These are phyloP conservation scores for Annona cherimola DNA, from an alignment of 164 flowering plant species.

Conservation along the genomic window DNA sequence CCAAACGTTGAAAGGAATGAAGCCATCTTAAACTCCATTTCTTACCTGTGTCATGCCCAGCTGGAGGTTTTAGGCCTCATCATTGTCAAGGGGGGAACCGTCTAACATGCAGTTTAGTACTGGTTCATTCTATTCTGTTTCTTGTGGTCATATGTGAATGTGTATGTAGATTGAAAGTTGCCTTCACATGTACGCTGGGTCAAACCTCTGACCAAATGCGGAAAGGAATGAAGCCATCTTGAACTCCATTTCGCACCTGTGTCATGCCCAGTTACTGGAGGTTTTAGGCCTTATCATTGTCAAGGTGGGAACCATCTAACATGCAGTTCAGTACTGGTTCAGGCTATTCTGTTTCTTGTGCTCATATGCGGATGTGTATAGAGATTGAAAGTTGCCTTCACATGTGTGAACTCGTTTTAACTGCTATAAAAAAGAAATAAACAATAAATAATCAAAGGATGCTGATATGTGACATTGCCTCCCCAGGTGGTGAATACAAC, in stretches of 20 bases:
- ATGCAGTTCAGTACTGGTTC: background rate
- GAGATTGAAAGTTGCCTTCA: background rate
- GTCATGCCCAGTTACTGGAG: background rate
- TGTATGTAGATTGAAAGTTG: background rate
- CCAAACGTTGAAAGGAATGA: background rate
- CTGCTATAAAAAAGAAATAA: too few relatives aligned
- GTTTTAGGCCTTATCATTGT: background rate
- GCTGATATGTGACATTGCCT: background rate
- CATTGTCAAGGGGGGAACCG: background rate
- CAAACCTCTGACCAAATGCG: background rate
- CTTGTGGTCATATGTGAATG: background rate
- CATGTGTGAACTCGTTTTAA: background rate
- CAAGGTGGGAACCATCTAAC: background rate
- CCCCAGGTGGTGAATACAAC: conserved; percentile 84
- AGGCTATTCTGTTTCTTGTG: background rate
- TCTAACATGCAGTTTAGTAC: background rate
- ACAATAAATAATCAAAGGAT: background rate
- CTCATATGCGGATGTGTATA: background rate
- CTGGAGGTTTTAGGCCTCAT: background rate
- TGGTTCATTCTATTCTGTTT: background rate
- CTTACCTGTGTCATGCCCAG: background rate
- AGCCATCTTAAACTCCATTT: background rate
- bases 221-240: background rate
- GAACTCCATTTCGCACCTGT: background rate
- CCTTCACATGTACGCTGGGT: background rate